Evolutionary conservation across 352 stramenopile species (phyloP), one percentile per base, ranked within the genome.

Genomic region (Globisporangium ultimum): DNA sequence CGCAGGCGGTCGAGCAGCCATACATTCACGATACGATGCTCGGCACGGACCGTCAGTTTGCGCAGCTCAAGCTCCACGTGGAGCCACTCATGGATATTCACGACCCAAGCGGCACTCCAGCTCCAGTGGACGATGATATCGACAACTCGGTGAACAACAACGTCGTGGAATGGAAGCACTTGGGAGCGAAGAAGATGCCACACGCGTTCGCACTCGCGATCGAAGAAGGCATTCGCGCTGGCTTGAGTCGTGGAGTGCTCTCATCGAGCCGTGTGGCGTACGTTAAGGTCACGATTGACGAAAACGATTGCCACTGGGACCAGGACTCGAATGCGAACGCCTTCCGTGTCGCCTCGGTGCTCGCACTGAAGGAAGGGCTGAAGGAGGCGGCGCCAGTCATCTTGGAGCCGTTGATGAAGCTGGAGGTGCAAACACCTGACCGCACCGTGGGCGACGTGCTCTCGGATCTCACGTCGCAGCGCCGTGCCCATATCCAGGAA

Each of bases 351-450:
- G 72, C 70, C 4, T 74, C 72, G n/a, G 72, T 75, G 20, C 64
- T 88, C 1, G 78, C 65, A 2, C 53, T 93, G 22, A 87, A 86
- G 50, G 51, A 81, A 11, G 81, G 75, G n/a, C 64, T 95, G 0
- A 70, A 70, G 12, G 55, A 86, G 45, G 83, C 80, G 6, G 48
- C 61, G 2, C 79, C 85, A 1, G 66, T 81, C 14, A 68, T 91
- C 2, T 61, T 95, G 5, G 85, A 95, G 69, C 85, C 85, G 0
- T 64, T 90, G 60, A 91, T 95, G 83, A 79, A 81, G 65, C 73
- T 95, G 21, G 74, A 89, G 18, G 78, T 93, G 22, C 70, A 75
- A 20, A 77, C 72, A 0, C 85, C 83, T 7, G 76, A 91, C 41
- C 72, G 70, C 13, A 86, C 64, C 43, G 68, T 90, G 1, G 85